phyloP scores from a whole-genome alignment of 768 basidiomycete species.

The Kwoniella europaea region DNA sequence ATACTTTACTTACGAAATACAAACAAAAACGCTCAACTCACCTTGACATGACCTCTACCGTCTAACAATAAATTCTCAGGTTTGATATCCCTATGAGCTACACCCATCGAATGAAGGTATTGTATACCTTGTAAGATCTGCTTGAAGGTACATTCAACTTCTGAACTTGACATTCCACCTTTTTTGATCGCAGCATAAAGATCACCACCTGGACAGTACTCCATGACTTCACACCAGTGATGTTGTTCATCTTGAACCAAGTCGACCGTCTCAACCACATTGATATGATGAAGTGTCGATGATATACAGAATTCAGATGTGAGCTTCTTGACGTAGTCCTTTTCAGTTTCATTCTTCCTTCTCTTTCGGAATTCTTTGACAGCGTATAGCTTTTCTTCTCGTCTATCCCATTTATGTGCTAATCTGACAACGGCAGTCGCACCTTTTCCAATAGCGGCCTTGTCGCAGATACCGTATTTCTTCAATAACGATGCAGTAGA shows the following conservation, averaged over 20 bases:
- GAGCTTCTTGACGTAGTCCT: constrained; percentile 99
- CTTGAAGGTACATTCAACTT: constrained; percentile 97
- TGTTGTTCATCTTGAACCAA: constrained; percentile 96
- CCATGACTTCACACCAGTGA: constrained; percentile 99
- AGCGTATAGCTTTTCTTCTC: constrained; percentile 94
- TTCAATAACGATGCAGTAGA: constrained; percentile 69
- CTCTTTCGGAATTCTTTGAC: constrained; percentile 99
- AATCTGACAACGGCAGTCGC: constrained; percentile 96
- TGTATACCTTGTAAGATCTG: constrained; percentile 86
- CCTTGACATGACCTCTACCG: constrained; percentile 89
- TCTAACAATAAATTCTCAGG: constrained; percentile 97
- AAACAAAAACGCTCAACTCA: constrained; percentile 54
- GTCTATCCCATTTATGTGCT: constrained; percentile 98
- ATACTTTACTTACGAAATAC: not conserved
- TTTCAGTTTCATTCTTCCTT: constrained; percentile 96
- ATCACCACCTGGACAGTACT: constrained; percentile 97
- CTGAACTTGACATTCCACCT: constrained; percentile 85
- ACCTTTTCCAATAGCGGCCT: constrained; percentile 94
- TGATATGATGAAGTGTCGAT: constrained; percentile 88
- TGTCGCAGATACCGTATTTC: constrained; percentile 97
- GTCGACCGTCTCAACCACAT: constrained; percentile 98
- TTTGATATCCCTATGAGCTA: constrained; percentile 97
- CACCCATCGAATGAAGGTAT: constrained; percentile 94
- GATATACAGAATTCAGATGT: constrained; percentile 99
- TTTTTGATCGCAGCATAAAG: constrained; percentile 99